Evolutionary conservation across 2,329 filamentous ascomycete genomes (phyloP).

Genomic region (Chalaropsis thielavioides): DNA sequence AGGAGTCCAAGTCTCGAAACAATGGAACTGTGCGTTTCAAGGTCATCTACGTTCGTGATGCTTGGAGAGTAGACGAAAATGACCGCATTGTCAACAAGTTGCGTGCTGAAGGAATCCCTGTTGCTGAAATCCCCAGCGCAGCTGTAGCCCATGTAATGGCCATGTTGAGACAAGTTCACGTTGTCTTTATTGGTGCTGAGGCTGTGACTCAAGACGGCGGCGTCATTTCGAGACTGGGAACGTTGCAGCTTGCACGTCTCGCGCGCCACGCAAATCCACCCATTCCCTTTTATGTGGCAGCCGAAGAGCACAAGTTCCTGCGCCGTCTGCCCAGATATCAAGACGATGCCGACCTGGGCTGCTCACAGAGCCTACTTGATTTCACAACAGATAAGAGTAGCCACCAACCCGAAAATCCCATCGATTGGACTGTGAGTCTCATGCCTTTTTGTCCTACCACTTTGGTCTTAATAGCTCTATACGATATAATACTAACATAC

Average conservation of each 20-base stretch:
- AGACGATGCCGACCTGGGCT: slow-evolving; percentile 49
- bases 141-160: slow-evolving; percentile 69
- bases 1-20: slow-evolving; percentile 33
- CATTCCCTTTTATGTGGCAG: slow-evolving; percentile 77
- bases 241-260: slow-evolving; percentile 71
- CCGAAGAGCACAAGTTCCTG: slow-evolving; percentile 94
- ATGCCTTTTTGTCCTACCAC: background rate
- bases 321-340: slow-evolving; percentile 61
- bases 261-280: slow-evolving; percentile 44
- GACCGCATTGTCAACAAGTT: slow-evolving; percentile 56
- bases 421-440: slow-evolving; percentile 56
- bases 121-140: slow-evolving; percentile 43
- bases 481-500: slow-evolving; percentile 21
- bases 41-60: slow-evolving; percentile 64
- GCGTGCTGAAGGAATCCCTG: slow-evolving; percentile 59
- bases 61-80: slow-evolving; percentile 43
- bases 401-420: slow-evolving; percentile 38
- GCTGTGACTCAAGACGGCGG: slow-evolving; percentile 90
- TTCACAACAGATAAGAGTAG: slow-evolving; percentile 44
- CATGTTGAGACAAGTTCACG: slow-evolving; percentile 42
- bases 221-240: slow-evolving; percentile 75
- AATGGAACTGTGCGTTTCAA: slow-evolving; percentile 51
- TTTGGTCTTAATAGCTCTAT: background rate
- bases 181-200: slow-evolving; percentile 57
- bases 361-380: slow-evolving; percentile 63